These are phyloP conservation scores for Collybiopsis luxurians DNA, from an alignment of 768 basidiomycete genomes.

Conservation along the genomic window DNA sequence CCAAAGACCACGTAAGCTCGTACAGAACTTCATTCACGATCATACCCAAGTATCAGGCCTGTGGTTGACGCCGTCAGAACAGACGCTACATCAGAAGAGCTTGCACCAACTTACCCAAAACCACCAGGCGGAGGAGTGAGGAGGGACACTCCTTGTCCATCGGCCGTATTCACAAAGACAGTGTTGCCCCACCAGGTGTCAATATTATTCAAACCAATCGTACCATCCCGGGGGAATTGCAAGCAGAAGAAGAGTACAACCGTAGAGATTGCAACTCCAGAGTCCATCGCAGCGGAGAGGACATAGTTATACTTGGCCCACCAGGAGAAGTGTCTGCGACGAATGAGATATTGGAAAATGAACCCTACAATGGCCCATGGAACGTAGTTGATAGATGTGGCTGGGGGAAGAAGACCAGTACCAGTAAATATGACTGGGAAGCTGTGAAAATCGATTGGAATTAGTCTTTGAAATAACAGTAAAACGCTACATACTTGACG, in stretches of 20 bases:
- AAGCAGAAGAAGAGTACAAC: slow-evolving; percentile 50
- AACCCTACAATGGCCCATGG: slow-evolving; percentile 66
- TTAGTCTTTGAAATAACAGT: background rate
- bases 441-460: slow-evolving; percentile 13
- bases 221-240: slow-evolving; percentile 61
- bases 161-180: slow-evolving; percentile 34
- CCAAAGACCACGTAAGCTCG: too few relatives aligned
- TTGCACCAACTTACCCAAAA: slow-evolving; percentile 26
- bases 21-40: too few relatives aligned
- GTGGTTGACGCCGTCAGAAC: too few relatives aligned
- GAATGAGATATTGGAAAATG: slow-evolving; percentile 51
- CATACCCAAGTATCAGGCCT: too few relatives aligned
- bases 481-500: slow-evolving; percentile 48
- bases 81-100: too few relatives aligned
- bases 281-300: slow-evolving; percentile 52
- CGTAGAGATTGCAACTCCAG: slow-evolving; percentile 45
- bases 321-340: slow-evolving; percentile 60
- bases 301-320: slow-evolving; percentile 71
- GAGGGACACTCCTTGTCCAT: slow-evolving; percentile 35
- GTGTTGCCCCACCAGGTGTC: slow-evolving; percentile 75
- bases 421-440: slow-evolving; percentile 63
- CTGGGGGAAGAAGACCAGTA: slow-evolving; percentile 61
- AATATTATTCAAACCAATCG: slow-evolving; percentile 51
- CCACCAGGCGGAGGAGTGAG: slow-evolving; percentile 26
- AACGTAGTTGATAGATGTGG: slow-evolving; percentile 65